Evolutionary conservation across 768 basidiomycete genomes (phyloP).

Genomic region (Galerina marginata): DNA sequence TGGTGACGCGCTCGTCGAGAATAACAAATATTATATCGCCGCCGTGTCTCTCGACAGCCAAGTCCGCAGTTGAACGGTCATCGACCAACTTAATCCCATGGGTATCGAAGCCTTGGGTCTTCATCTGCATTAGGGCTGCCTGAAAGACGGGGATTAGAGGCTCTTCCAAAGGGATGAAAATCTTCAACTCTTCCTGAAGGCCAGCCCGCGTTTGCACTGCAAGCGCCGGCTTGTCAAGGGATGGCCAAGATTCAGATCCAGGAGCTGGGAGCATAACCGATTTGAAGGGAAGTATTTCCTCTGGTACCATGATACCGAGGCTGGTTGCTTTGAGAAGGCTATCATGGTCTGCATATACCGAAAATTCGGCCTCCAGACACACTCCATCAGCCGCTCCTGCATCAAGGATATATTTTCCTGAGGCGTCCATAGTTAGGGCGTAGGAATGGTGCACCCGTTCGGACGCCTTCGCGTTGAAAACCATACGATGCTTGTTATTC

Average conservation of each 20-base stretch:
- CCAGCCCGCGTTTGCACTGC: conserved; percentile 9
- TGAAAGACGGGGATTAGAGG: background rate
- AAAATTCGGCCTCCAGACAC: conserved; percentile 15
- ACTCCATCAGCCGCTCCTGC: conserved; percentile 21
- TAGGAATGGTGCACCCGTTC: background rate
- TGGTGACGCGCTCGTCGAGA: background rate
- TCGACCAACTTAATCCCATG: background rate
- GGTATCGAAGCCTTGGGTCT: background rate
- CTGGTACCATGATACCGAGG: background rate
- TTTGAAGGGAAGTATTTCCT: background rate
- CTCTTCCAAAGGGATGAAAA: conserved; percentile 1
- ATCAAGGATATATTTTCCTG: conserved; percentile 11
- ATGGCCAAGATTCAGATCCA: background rate
- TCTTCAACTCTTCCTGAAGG: background rate
- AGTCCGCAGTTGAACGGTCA: background rate
- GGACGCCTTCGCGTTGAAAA: conserved; percentile 3
- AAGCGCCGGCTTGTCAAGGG: background rate
- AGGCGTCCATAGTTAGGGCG: background rate
- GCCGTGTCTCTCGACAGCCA: background rate
- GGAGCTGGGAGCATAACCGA: background rate
- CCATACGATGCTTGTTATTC: background rate
- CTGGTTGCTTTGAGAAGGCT: background rate
- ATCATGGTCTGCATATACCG: conserved; percentile 9
- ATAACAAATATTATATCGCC: background rate
- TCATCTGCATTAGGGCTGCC: background rate